Evolutionary conservation across 257 asterid genomes (phyloP), one percentile per base, ranked within the genome.

Genomic region (Nyctanthes arbortristis): DNA sequence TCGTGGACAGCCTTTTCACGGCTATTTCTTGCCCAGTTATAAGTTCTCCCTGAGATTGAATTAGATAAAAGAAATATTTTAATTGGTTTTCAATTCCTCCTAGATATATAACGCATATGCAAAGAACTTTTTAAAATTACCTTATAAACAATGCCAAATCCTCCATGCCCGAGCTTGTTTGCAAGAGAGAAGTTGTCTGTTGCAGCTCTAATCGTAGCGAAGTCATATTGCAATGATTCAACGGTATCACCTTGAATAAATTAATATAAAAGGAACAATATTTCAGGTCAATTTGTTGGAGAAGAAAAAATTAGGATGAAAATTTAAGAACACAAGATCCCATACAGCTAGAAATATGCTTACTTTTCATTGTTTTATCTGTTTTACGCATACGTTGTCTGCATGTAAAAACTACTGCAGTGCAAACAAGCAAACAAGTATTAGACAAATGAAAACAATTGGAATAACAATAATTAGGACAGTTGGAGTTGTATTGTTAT

Each of bases 121-220:
- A n/a, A n/a, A n/a, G n/a, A n/a, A n/a, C n/a, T n/a, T n/a, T n/a
- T n/a, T n/a, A n/a, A 2, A 24, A n/a, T 25, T 75, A 79, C 83
- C 80, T 18, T 70, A 49, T 79, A 78, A 39, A 78, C 83, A 27
- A 72, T 66, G 24, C 83, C 83, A 59, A 78, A 78, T 33, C 80
- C 83, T 33, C 80, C 83, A 34, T 79, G 49, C 29, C 83, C 84
- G 75, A 67, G n/a, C n/a, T n/a, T n/a, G n/a, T n/a, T n/a, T n/a
- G n/a, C n/a, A n/a, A n/a, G n/a, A n/a, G n/a, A n/a, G n/a, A n/a
- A n/a, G n/a, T n/a, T n/a, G n/a, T n/a, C n/a, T n/a, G n/a, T n/a
- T n/a, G n/a, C n/a, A n/a, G n/a, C n/a, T n/a, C n/a, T n/a, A n/a
- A n/a, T n/a, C n/a, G n/a, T n/a, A n/a, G n/a, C n/a, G n/a, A n/a